Conservation (phyloP, 1,284 basidiomycete genomes). For the Heterobasidion occidentale region DNA sequence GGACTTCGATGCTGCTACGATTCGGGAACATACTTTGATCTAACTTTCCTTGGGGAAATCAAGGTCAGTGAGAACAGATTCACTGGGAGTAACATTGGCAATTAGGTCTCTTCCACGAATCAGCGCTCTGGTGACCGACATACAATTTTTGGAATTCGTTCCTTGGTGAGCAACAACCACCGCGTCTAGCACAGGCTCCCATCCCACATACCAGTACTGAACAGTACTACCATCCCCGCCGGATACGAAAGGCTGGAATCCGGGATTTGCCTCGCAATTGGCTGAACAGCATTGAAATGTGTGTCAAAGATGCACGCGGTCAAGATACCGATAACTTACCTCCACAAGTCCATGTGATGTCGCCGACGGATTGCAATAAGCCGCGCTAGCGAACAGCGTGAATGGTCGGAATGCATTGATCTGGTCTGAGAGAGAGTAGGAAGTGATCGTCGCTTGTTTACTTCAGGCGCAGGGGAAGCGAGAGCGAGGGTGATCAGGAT, state of each 20-base stretch:
- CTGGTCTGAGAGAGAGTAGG: slow-evolving; percentile 26
- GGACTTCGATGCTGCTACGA: slow-evolving; percentile 30
- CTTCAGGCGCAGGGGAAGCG: too few relatives aligned
- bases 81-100: not conserved
- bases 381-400: slow-evolving; percentile 42
- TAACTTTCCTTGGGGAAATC: slow-evolving; percentile 25
- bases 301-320: not conserved
- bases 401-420: slow-evolving; percentile 33
- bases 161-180: slow-evolving; percentile 16
- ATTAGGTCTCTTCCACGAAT: not conserved
- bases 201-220: slow-evolving; percentile 30
- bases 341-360: slow-evolving; percentile 38
- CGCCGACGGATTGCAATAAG: slow-evolving; percentile 36
- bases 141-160: slow-evolving; percentile 12
- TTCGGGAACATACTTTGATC: slow-evolving; percentile 38
- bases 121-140: not conserved
- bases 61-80: slow-evolving; percentile 35
- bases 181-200: slow-evolving; percentile 14
- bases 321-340: slow-evolving; percentile 17
- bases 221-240: slow-evolving; percentile 28
- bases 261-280: slow-evolving; percentile 22
- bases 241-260: slow-evolving; percentile 25
- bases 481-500: not conserved
- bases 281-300: not conserved
- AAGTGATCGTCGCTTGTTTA: slow-evolving; percentile 7